Base-by-base conservation (phyloP, 805 yeast genomes). In the Myxozyma monticola region DNA sequence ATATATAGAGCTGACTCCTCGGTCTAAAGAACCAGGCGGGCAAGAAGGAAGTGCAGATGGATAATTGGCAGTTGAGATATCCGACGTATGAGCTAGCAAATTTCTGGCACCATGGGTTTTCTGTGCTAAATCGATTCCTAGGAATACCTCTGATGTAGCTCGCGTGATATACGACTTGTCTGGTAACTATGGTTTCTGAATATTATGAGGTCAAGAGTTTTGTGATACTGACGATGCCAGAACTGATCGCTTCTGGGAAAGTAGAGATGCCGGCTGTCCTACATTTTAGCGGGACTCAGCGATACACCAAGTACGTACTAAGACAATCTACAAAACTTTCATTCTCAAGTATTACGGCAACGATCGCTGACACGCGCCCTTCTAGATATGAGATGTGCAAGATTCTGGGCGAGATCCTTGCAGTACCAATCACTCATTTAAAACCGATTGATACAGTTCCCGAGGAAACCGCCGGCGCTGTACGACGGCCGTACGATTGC, bases 231-330 rank as follows among this genome's bases (percentile, higher is more conserved):
- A 28, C 31, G 9, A 28, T 10, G 31, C 9, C 31, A 28, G 31
- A 28, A 28, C 37, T n/a, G 37, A 7, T 33, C 17, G 17, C 7
- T 33, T 33, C 9, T 7, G 37, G 36, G 36, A 33, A 14, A n/a
- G 14, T n/a, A 8, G 20, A 33, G n/a, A n/a, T 48, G 7, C 59
- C 57, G 1, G 35, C 26, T 6, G 41, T 44, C n/a, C 35, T 54
- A 26, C 59, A 54, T 28, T 54, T 43, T 47, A 45, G 46, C 20
- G 46, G 54, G 7, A 38, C 38, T 12, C 51, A 54, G 45, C 31
- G 44, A 20, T 50, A 29, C 31, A 54, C 59, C 3, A 54, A 54
- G 59, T 54, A 43, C 14, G 59, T n/a, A n/a, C n/a, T n/a, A n/a
- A n/a, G n/a, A n/a, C n/a, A n/a, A n/a, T n/a, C n/a, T n/a, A n/a